phyloP scores from a whole-genome alignment of 225 moss, liverwort and hornwort species.

The Neckera pumila region DNA sequence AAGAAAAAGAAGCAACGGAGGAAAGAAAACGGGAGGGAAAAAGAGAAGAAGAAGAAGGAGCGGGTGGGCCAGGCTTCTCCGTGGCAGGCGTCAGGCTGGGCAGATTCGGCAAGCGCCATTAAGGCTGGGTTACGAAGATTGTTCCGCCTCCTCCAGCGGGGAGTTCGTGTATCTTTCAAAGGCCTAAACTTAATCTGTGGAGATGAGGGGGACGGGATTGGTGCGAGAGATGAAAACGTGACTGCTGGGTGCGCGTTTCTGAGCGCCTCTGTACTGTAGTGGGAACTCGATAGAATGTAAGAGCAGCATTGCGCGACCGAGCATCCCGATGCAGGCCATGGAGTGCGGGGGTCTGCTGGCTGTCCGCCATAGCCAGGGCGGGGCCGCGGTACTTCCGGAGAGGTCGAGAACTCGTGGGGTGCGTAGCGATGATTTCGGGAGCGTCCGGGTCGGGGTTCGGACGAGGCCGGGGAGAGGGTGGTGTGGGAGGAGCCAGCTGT shows the following conservation, averaged over 20 bases:
- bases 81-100: not conserved
- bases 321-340: conserved; percentile 22
- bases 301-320: not conserved
- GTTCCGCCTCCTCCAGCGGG: not conserved
- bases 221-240: not conserved
- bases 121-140: not conserved
- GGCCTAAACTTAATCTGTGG: not conserved
- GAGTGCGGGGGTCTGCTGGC: conserved; percentile 15
- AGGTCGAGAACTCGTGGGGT: not conserved
- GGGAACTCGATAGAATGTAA: not conserved
- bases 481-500: not conserved
- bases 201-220: not conserved
- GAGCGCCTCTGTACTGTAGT: not conserved
- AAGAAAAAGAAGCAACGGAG: too few relatives aligned
- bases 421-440: not conserved
- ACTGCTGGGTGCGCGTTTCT: not conserved
- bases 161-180: not conserved
- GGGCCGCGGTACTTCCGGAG: not conserved
- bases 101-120: not conserved
- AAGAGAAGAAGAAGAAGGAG: too few relatives aligned
- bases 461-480: not conserved
- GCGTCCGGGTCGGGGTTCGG: not conserved
- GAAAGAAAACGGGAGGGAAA: not conserved
- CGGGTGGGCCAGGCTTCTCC: not conserved
- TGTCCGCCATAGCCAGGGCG: not conserved